Evolutionary conservation across 1,284 basidiomycete genomes (phyloP).

Genomic region (Puccinia polysora): DNA sequence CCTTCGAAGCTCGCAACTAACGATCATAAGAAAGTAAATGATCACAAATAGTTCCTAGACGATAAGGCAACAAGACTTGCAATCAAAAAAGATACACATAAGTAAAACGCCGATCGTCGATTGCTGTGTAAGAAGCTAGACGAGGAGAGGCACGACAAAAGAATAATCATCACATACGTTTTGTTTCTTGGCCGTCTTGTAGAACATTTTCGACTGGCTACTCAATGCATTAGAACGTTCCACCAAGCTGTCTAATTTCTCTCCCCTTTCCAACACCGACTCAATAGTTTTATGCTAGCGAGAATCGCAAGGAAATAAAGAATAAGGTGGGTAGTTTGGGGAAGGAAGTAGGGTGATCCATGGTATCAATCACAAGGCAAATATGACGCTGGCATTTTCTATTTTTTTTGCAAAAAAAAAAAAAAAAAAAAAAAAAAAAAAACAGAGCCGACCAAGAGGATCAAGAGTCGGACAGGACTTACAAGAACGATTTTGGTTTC

Average conservation of each 20-base stretch:
- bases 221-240: constrained; percentile 89
- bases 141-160: too few species aligned
- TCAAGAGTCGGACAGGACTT: constrained; percentile 52
- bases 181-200: constrained; percentile 82
- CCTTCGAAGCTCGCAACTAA: too few species aligned
- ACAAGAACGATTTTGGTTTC: constrained; percentile 98
- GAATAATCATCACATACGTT: too few species aligned
- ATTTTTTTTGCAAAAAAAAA: too few species aligned
- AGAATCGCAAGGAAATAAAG: constrained; percentile 19
- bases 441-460: constrained; percentile 4
- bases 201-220: constrained; percentile 80
- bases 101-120: too few species aligned
- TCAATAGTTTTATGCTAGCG: constrained; percentile 97
- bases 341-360: neutral
- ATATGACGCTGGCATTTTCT: neutral
- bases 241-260: constrained; percentile 94
- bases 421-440: neutral
- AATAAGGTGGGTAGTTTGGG: neutral
- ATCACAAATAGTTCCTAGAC: too few species aligned
- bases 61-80: too few species aligned
- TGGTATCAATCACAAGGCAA: neutral
- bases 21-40: too few species aligned
- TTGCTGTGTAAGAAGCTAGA: too few species aligned
- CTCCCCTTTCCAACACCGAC: constrained; percentile 88
- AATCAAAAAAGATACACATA: neutral